Evolutionary conservation across 2,329 filamentous ascomycete species (phyloP), one percentile per base, ranked within the genome.

Genomic region (Fusarium temperatum): DNA sequence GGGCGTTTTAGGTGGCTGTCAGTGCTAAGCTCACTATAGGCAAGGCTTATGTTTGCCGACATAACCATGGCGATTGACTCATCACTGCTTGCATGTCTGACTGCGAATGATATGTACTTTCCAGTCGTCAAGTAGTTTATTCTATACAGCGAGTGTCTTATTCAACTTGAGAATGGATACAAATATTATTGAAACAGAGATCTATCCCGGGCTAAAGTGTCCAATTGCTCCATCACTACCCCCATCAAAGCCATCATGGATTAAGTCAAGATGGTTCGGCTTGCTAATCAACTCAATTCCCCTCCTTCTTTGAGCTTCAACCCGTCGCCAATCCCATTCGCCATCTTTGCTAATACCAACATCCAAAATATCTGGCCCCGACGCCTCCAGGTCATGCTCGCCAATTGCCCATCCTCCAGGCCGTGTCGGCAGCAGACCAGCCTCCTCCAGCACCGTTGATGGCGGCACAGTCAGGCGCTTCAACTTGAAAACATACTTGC

Each of bases 1-100:
- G 6, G 1, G 11, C 1, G 6, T 5, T 20, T 24, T n/a, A 11
- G 4, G 7, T 3, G 6, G 3, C 8, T 13, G 0, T 6, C 3
- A 8, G 18, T 15, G 12, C 6, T 3, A 11, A 35, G 17, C 9
- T 1, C n/a, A 26, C 48, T 26, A 8, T 13, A n/a, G n/a, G n/a
- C n/a, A n/a, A n/a, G n/a, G n/a, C n/a, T 22, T 22, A 1, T 48
- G 14, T 6, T 14, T 48, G 6, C 20, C 1, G 18, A 13, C 17
- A 12, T 7, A 4, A 4, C 7, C 1, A 20, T 3, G 20, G 8
- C 20, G 6, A 22, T 22, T 6, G 10, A 11, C 5, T 7, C 13
- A 17, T 4, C 12, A 26, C 42, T 14, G 42, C 11, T 45, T 45
- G 11, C 11, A 13, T 45, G 42, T n/a, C n/a, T n/a, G n/a, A n/a